Percentiles rank a stretch among this genome's conserved stretches.
Evolutionary conservation across 192 early-diverging fungal species (phyloP).

Genomic region (Coemansia sp.): DNA sequence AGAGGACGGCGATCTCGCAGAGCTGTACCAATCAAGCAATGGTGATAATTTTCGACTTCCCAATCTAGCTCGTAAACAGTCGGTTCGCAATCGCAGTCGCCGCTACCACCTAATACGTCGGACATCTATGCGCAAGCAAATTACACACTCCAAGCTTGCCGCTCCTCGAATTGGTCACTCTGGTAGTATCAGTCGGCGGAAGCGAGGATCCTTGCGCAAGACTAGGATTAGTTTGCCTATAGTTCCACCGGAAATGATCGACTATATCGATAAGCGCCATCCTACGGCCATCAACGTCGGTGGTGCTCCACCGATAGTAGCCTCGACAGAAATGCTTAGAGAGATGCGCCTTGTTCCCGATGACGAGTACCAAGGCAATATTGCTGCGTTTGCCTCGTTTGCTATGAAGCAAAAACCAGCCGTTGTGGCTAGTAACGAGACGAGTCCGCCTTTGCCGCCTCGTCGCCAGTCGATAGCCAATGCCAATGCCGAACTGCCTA

Average conservation of each 20-base stretch:
- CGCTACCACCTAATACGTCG: slow-evolving; percentile 22
- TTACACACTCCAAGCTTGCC: not conserved
- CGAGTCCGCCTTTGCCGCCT: not conserved
- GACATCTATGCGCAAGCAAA: slow-evolving; percentile 11
- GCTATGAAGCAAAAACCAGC: slow-evolving; percentile 3
- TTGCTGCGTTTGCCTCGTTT: slow-evolving; percentile 27
- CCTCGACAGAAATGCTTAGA: slow-evolving; percentile 34
- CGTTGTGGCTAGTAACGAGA: not conserved
- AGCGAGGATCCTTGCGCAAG: slow-evolving; percentile 11
- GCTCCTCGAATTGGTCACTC: not conserved
- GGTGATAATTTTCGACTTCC: slow-evolving; percentile 40
- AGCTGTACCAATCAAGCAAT: slow-evolving; percentile 26
- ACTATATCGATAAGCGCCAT: slow-evolving; percentile 45
- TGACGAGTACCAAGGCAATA: slow-evolving; percentile 25
- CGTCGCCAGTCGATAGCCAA: slow-evolving; percentile 3
- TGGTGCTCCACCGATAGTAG: slow-evolving; percentile 15
- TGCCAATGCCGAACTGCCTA: not conserved
- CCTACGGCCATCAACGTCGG: slow-evolving; percentile 35
- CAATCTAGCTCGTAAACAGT: slow-evolving; percentile 30
- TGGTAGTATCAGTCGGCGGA: not conserved
- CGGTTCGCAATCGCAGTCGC: slow-evolving; percentile 10
- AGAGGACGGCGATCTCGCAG: slow-evolving; percentile 15
- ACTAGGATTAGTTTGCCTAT: slow-evolving; percentile 44
- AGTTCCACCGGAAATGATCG: slow-evolving; percentile 47
- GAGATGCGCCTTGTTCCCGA: slow-evolving; percentile 15